Base-by-base conservation (phyloP, 768 basidiomycete genomes). In the Suillus bovinus region DNA sequence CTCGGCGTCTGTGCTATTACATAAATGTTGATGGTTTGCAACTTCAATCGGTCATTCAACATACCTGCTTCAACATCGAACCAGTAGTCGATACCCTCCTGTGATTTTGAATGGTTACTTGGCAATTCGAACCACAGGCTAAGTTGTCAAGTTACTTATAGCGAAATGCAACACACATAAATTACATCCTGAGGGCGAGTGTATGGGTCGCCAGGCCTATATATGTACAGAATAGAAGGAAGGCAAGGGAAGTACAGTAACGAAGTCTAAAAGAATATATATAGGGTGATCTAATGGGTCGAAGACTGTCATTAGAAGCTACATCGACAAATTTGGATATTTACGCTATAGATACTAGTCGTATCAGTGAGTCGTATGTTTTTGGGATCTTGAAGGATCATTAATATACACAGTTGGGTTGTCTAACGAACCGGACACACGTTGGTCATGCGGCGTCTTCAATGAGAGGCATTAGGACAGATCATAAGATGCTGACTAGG, bases 401-500 rank as follows among this genome's bases (percentile, higher is more conserved):
- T 59, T 22, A 11, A 55, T 59, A 55, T 59, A 59, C 52, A 56
- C 27, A 27, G 3, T 17, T 29, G 24, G 36, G 11, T n/a, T 52
- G 29, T 52, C 50, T 52, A 31, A 52, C 10, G 29, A 52, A 52
- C 50, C 11, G 11, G 29, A 31, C 24, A 55, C 36, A 55, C 17
- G 20, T 31, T 52, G 29, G 29, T 31, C 17, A 31, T 11, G 29
- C 5, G 14, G 27, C n/a, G 24, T 38, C 27, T 38, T 50, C 33
- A 50, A 29, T 58, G 53, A 8, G 66, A 59, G 31, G 52, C 36
- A n/a, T 65, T 53, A 27, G 64, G 17, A 49, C 68, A 66, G 56
- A 74, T 76, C 24, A 75, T 53, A 50, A 84, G 72, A 54, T 73
- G 74, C 65, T 82, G 80, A 16, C 80, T 74, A 24, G 80, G 80